Conservation (phyloP, 2,329 filamentous ascomycete genomes). For the Chaetomium olivaceum region DNA sequence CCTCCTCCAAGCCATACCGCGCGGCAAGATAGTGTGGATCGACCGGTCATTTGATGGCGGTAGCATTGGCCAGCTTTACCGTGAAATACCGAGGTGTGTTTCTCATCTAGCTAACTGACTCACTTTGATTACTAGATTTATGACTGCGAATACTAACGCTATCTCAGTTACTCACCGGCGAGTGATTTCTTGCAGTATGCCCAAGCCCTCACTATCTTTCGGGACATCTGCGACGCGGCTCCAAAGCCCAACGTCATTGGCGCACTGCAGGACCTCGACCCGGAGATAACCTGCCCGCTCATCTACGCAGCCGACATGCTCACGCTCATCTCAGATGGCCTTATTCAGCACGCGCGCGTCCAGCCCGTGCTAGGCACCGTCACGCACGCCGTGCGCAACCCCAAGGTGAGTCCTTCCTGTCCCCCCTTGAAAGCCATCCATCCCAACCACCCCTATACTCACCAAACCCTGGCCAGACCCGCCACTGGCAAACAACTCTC, state of each 20-base stretch:
- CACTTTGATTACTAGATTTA: not conserved
- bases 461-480: not conserved
- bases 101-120: not conserved
- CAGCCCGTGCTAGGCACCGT: constrained; percentile 15
- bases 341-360: constrained; percentile 22
- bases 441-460: not conserved
- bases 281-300: constrained; percentile 25
- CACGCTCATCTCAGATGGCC: constrained; percentile 21
- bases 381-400: not conserved
- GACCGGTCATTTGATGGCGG: constrained; percentile 26
- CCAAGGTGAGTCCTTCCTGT: not conserved
- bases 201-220: constrained; percentile 17
- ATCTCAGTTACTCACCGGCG: constrained; percentile 27
- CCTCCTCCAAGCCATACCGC: constrained; percentile 20
- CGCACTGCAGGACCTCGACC: constrained; percentile 15
- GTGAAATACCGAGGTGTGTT: constrained; percentile 28
- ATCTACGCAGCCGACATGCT: constrained; percentile 29
- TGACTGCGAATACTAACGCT: not conserved
- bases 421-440: not conserved
- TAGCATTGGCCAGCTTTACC: constrained; percentile 23
- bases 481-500: constrained; percentile 16
- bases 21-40: constrained; percentile 28
- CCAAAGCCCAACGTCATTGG: constrained; percentile 21
- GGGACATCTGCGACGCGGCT: constrained; percentile 15
- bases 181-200: constrained; percentile 27